Conservation (phyloP, 148 eudicot genomes). For the Fallopia convolvulus region DNA sequence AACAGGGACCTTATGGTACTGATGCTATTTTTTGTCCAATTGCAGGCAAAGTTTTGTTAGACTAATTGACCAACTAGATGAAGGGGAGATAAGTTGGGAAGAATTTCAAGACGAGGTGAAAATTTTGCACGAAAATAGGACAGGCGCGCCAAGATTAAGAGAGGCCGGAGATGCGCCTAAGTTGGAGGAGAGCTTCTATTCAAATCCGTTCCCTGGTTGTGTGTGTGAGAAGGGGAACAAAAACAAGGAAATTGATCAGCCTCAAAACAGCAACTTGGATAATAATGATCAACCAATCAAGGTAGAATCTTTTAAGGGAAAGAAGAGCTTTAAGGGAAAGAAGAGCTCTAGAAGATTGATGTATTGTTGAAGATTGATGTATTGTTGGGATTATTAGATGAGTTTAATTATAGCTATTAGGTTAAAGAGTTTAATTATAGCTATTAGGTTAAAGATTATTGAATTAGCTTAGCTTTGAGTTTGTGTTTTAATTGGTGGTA, state of each 20-base stretch:
- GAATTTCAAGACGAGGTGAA: constrained; percentile 39
- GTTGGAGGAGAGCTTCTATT: constrained; percentile 55
- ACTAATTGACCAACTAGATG: constrained; percentile 46
- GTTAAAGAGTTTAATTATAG: too few relatives aligned
- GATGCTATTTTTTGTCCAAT: not conserved
- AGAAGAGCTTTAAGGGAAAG: not conserved
- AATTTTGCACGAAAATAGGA: constrained; percentile 32
- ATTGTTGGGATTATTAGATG: too few relatives aligned
- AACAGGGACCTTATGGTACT: not conserved
- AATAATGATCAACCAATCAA: not conserved
- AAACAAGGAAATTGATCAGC: not conserved
- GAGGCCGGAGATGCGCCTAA: constrained; percentile 31
- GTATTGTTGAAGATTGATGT: too few relatives aligned
- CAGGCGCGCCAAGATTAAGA: constrained; percentile 46
- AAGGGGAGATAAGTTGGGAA: constrained; percentile 46
- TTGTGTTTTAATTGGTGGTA: too few relatives aligned
- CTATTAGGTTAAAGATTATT: too few relatives aligned
- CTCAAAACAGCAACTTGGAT: not conserved
- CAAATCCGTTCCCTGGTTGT: constrained; percentile 77
- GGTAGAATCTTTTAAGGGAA: not conserved
- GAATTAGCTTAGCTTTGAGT: too few relatives aligned
- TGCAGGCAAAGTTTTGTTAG: constrained; percentile 26
- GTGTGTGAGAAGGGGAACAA: constrained; percentile 29
- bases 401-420: too few relatives aligned
- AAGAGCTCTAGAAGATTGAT: not conserved